phyloP scores from a whole-genome alignment of 495 filamentous ascomycete species.

The Mytilinidion resinicola region DNA sequence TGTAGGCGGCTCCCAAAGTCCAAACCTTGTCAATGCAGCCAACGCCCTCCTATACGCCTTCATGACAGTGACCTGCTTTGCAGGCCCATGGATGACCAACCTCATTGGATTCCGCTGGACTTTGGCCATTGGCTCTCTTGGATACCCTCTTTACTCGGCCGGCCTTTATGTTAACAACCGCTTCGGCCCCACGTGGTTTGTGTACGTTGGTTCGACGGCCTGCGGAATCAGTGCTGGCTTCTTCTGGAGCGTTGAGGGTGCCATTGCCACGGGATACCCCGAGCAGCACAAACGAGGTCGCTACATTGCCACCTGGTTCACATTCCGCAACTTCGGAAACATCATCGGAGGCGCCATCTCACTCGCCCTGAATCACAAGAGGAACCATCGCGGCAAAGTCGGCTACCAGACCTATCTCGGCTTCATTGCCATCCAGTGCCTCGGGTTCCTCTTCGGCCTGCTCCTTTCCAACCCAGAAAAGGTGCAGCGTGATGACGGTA shows the following conservation, averaged over 20 bases:
- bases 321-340: conserved; percentile 17
- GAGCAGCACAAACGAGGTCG: conserved; percentile 19
- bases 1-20: conserved; percentile 14
- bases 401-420: conserved; percentile 17
- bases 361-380: conserved; percentile 17
- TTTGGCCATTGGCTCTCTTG: conserved; percentile 14
- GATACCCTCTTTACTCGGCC: conserved; percentile 20
- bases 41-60: conserved; percentile 20
- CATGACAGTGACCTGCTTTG: conserved; percentile 20
- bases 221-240: conserved; percentile 18
- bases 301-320: conserved; percentile 21
- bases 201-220: conserved; percentile 11
- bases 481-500: conserved; percentile 19
- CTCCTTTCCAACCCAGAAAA: conserved; percentile 20
- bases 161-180: conserved; percentile 20
- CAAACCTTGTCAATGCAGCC: conserved; percentile 18
- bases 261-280: conserved; percentile 20
- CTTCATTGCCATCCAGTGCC: conserved; percentile 24
- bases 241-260: conserved; percentile 24
- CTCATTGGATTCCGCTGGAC: conserved; percentile 22
- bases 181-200: conserved; percentile 16
- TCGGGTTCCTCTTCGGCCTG: conserved; percentile 15
- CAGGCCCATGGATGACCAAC: conserved; percentile 15
- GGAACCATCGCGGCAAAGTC: conserved; percentile 16
- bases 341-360: conserved; percentile 19